phyloP scores from a whole-genome alignment of 2,329 filamentous ascomycete species.

The Fusarium sulawesiense region DNA sequence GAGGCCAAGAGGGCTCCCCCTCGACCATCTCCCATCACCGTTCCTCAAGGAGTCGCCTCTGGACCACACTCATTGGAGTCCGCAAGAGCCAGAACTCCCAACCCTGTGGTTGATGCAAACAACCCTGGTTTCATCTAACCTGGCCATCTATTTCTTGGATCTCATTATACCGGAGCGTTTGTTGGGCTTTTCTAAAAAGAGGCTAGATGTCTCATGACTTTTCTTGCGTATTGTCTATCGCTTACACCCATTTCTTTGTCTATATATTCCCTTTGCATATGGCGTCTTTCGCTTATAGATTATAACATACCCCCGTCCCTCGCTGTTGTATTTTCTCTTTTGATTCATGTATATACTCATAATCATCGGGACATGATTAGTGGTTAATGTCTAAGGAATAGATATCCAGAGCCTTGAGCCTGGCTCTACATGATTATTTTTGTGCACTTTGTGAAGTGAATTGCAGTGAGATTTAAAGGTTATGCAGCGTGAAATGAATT shows the following conservation, averaged over 20 bases:
- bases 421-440: slow-evolving; percentile 23
- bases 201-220: slow-evolving; percentile 26
- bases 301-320: slow-evolving; percentile 38
- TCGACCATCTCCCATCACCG: slow-evolving; percentile 46
- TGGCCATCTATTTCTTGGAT: slow-evolving; percentile 4
- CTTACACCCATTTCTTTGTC: slow-evolving; percentile 13
- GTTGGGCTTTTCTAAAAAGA: slow-evolving; percentile 14
- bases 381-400: slow-evolving; percentile 40
- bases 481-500: not conserved
- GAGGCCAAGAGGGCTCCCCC: slow-evolving; percentile 51
- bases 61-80: slow-evolving; percentile 4
- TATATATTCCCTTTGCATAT: slow-evolving; percentile 16
- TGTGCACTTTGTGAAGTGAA: not conserved
- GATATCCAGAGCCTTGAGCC: slow-evolving; percentile 19
- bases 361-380: slow-evolving; percentile 39
- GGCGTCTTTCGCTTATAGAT: slow-evolving; percentile 37
- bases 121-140: slow-evolving; percentile 43
- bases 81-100: slow-evolving; percentile 32
- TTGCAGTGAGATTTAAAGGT: too few relatives aligned
- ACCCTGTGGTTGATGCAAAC: slow-evolving; percentile 40
- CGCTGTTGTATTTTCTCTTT: slow-evolving; percentile 1
- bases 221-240: slow-evolving; percentile 17
- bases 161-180: slow-evolving; percentile 1
- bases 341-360: slow-evolving; percentile 29
- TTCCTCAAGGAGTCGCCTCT: slow-evolving; percentile 33